Conservation (phyloP, 352 stramenopile species). For the Pythium utonaiense region DNA sequence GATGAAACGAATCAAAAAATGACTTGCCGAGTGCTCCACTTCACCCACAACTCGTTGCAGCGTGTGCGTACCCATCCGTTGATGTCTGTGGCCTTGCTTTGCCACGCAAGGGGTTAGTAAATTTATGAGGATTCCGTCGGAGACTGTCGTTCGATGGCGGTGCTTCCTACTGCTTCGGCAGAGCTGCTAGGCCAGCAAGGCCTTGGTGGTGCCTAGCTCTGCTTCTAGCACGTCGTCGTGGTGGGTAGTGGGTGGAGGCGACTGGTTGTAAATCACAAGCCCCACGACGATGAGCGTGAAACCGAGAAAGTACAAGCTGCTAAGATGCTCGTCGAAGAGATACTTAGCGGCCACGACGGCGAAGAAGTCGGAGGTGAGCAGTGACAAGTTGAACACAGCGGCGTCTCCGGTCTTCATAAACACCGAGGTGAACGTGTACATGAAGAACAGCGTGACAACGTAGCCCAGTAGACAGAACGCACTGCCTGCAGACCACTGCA, state of each 20-base stretch:
- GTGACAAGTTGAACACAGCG: constrained; percentile 94
- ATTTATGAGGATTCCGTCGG: too few relatives aligned
- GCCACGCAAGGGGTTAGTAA: neutral
- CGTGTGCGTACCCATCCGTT: neutral
- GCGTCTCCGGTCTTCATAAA: constrained; percentile 88
- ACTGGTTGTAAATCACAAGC: constrained; percentile 72
- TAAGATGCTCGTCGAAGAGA: constrained; percentile 79
- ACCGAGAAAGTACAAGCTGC: constrained; percentile 85
- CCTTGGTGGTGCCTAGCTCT: constrained; percentile 26
- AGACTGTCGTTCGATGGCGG: too few relatives aligned
- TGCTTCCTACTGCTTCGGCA: too few relatives aligned
- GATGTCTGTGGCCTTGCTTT: neutral
- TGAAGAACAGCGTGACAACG: constrained; percentile 78
- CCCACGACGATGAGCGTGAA: constrained; percentile 77
- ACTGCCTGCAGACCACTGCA: constrained; percentile 56
- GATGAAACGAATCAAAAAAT: constrained; percentile 27
- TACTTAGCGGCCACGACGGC: constrained; percentile 89
- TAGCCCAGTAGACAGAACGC: constrained; percentile 68
- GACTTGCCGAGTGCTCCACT: constrained; percentile 3
- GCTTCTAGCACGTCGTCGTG: constrained; percentile 31
- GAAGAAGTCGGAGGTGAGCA: constrained; percentile 96
- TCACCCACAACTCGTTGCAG: neutral
- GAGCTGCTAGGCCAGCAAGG: constrained; percentile 14
- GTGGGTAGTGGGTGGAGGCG: constrained; percentile 35
- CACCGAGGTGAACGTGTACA: constrained; percentile 89